Conservation (phyloP, 305 asterid species). For the Fraxinus baroniana region DNA sequence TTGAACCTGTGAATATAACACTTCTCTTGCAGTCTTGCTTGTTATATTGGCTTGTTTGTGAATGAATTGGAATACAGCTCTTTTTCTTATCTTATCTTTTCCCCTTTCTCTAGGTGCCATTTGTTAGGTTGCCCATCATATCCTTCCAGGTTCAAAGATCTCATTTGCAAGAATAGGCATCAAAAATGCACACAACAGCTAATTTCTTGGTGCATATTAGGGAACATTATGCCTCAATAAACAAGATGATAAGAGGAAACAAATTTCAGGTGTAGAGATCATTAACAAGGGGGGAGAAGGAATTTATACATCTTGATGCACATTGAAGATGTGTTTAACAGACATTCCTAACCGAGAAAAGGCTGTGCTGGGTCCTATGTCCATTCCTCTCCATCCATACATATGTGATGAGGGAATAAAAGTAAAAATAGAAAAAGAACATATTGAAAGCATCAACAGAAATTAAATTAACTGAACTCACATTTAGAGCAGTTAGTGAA, state of each 20-base stretch:
- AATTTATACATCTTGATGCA: not conserved
- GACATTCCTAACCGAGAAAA: not conserved
- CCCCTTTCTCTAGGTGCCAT: not conserved
- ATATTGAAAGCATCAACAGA: not conserved
- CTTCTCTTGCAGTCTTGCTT: not conserved
- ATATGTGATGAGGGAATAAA: not conserved
- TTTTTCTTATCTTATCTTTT: not conserved
- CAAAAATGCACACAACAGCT: not conserved
- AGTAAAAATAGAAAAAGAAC: not conserved
- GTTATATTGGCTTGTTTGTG: not conserved
- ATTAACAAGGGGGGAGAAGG: not conserved
- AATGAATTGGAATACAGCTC: not conserved
- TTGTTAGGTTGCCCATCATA: not conserved
- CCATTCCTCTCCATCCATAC: not conserved
- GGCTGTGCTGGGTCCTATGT: not conserved
- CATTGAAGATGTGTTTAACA: not conserved
- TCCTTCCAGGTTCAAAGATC: not conserved
- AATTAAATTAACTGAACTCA: not conserved
- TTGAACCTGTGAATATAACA: not conserved
- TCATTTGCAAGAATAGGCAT: not conserved
- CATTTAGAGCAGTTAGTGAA: not conserved
- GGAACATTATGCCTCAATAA: not conserved
- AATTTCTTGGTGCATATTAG: not conserved
- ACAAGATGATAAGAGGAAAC: not conserved
- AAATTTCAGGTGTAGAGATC: not conserved